These are phyloP conservation scores for Pythium myriotylum DNA, from an alignment of 352 stramenopile species.

Conservation along the genomic window DNA sequence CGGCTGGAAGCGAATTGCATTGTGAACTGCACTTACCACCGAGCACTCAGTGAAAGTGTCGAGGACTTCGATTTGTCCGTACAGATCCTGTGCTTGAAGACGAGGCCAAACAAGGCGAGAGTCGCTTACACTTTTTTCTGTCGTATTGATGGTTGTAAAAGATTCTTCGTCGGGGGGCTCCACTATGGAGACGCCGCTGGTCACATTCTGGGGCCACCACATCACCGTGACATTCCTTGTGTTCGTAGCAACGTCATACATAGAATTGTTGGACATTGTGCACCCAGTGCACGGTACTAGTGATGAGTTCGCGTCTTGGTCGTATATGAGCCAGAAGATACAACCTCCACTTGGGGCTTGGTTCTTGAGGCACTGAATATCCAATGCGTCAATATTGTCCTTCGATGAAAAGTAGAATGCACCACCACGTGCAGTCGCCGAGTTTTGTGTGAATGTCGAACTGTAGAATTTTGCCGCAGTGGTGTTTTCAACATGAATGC, in stretches of 20 bases:
- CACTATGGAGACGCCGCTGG: conserved; percentile 40
- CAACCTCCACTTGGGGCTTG: conserved; percentile 55
- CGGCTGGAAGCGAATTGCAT: conserved; percentile 39
- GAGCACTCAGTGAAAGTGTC: conserved; percentile 50
- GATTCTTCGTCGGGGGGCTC: conserved; percentile 56
- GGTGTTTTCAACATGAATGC: conserved; percentile 36
- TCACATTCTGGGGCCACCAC: conserved; percentile 61
- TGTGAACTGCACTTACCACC: conserved; percentile 24
- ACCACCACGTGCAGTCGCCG: conserved; percentile 40
- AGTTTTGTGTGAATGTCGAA: conserved; percentile 38
- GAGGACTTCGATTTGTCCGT: conserved; percentile 63
- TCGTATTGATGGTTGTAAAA: conserved; percentile 33
- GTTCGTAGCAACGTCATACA: conserved; percentile 68
- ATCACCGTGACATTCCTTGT: conserved; percentile 49
- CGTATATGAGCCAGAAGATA: conserved; percentile 61
- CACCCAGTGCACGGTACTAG: conserved; percentile 44
- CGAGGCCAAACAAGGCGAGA: conserved; percentile 48
- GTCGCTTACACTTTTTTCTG: conserved; percentile 35
- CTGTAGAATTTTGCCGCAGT: conserved; percentile 16
- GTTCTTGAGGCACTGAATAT: conserved; percentile 42
- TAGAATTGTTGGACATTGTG: conserved; percentile 40
- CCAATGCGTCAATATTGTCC: conserved; percentile 22
- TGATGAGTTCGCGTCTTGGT: conserved; percentile 5
- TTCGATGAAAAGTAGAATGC: conserved; percentile 51
- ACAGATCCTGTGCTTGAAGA: conserved; percentile 59